phyloP scores from a whole-genome alignment of 148 eudicot genomes.

The Rhododendron vialii region DNA sequence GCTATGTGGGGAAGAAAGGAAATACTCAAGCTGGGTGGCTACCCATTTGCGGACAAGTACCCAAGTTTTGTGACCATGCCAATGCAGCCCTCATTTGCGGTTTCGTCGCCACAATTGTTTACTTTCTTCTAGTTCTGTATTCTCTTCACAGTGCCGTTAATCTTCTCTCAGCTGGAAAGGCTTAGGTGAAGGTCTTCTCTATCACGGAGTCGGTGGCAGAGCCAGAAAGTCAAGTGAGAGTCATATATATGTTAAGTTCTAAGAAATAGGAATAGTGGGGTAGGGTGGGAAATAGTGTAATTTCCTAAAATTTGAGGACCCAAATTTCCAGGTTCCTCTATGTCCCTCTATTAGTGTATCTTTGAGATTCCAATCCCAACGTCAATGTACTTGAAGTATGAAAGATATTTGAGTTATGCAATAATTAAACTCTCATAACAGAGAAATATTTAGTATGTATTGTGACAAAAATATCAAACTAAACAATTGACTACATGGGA shows the following conservation, averaged over 20 bases:
- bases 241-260: background rate
- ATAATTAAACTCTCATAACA: background rate
- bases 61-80: conserved; percentile 13
- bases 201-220: background rate
- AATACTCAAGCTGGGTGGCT: conserved; percentile 19
- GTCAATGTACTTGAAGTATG: background rate
- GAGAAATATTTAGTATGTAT: no score
- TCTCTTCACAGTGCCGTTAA: conserved; percentile 7
- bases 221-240: background rate
- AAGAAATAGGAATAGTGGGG: background rate
- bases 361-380: background rate
- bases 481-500: no score
- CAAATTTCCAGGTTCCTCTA: background rate
- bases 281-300: background rate
- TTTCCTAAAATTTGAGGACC: background rate
- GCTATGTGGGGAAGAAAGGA: conserved; percentile 20
- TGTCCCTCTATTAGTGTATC: background rate
- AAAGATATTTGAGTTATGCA: background rate
- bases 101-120: background rate
- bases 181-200: background rate
- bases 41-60: conserved; percentile 16
- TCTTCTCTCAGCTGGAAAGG: background rate
- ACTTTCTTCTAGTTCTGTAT: conserved; percentile 10
- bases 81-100: conserved; percentile 13
- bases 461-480: no score